Evolutionary conservation across 257 asterid genomes (phyloP).

Genomic region (Nicotiana undulata): DNA sequence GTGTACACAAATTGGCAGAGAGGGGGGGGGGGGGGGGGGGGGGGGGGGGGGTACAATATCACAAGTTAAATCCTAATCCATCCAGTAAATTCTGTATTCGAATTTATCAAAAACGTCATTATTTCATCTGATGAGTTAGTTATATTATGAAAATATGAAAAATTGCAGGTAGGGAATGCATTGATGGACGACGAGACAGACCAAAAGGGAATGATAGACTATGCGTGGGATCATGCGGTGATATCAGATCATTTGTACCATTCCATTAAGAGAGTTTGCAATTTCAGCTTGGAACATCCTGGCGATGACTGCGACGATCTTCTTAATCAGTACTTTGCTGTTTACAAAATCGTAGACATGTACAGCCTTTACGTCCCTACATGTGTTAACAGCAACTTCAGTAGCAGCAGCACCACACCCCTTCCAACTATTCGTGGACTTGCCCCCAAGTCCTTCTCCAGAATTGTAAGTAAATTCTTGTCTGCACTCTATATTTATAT

Average conservation of each 20-base stretch:
- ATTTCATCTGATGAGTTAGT: neutral
- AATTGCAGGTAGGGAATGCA: slow-evolving; percentile 74
- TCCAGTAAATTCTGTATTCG: neutral
- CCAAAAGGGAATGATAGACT: slow-evolving; percentile 72
- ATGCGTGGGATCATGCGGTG: slow-evolving; percentile 90
- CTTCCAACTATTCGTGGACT: slow-evolving; percentile 17
- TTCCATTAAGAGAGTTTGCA: slow-evolving; percentile 38
- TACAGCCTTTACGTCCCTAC: slow-evolving; percentile 66
- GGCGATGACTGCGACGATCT: slow-evolving; percentile 26
- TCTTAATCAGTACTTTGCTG: slow-evolving; percentile 39
- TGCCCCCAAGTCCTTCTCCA: slow-evolving; percentile 26
- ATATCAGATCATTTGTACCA: slow-evolving; percentile 59
- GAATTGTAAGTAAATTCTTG: slow-evolving; percentile 16
- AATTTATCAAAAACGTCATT: neutral
- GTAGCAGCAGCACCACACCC: slow-evolving; percentile 1
- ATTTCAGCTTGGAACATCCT: slow-evolving; percentile 30
- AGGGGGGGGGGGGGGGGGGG: too few relatives aligned
- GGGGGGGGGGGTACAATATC: too few relatives aligned
- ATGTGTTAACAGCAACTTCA: slow-evolving; percentile 23
- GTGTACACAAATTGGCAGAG: too few relatives aligned
- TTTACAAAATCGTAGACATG: slow-evolving; percentile 67
- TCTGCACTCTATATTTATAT: too few relatives aligned
- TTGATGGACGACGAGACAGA: slow-evolving; percentile 72
- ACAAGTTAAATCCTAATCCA: neutral
- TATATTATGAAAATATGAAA: neutral